Conservation (phyloP, 1,139 yeast species). For the Candida anutae region DNA sequence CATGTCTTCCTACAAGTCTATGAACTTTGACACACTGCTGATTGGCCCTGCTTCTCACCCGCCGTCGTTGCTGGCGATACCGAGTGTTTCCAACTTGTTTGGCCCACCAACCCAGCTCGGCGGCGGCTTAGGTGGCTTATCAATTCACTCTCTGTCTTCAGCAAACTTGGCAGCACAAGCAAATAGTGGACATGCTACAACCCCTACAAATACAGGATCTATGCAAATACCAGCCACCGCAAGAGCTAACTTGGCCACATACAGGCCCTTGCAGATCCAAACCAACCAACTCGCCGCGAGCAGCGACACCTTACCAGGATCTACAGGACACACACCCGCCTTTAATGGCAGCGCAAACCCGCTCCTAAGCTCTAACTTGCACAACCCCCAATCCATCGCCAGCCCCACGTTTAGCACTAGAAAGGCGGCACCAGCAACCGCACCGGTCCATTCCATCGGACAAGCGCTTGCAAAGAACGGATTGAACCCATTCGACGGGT, state of each 20-base stretch:
- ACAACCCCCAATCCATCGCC: slow-evolving; percentile 7
- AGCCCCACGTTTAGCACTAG: neutral
- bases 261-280: too few species aligned
- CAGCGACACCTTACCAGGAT: neutral
- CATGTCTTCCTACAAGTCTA: slow-evolving; percentile 34
- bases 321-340: neutral
- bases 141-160: slow-evolving; percentile 12
- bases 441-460: slow-evolving; percentile 30
- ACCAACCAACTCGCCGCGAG: too few species aligned
- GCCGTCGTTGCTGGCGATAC: slow-evolving; percentile 21
- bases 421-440: slow-evolving; percentile 18
- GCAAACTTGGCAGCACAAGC: slow-evolving; percentile 13
- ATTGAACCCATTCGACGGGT: slow-evolving; percentile 36
- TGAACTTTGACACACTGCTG: slow-evolving; percentile 13
- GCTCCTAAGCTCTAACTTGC: too few species aligned
- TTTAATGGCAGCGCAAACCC: neutral
- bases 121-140: slow-evolving; percentile 21
- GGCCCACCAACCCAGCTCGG: slow-evolving; percentile 26
- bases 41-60: slow-evolving; percentile 5
- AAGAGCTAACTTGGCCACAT: too few species aligned
- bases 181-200: slow-evolving; percentile 2
- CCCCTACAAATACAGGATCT: neutral
- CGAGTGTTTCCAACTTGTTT: slow-evolving; percentile 29
- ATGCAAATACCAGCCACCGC: too few species aligned
- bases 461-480: slow-evolving; percentile 32